Evolutionary conservation across 2,329 filamentous ascomycete species (phyloP).

Genomic region (Ophioceras dolichostomum): DNA sequence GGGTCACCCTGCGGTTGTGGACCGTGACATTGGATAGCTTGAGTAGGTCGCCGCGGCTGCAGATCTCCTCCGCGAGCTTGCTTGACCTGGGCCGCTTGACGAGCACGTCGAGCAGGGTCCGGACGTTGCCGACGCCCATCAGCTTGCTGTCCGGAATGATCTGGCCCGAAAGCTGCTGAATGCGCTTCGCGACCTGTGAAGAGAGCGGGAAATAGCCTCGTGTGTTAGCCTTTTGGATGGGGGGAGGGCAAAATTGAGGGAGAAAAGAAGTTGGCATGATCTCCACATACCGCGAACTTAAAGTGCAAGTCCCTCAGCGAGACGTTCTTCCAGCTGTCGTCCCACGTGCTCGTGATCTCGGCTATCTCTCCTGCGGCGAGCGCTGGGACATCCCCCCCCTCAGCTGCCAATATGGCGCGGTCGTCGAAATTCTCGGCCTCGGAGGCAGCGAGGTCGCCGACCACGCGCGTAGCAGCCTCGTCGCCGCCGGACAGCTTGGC

Average conservation of each 20-base stretch:
- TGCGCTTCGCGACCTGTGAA: constrained; percentile 64
- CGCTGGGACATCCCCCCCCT: not conserved
- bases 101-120: constrained; percentile 40
- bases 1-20: constrained; percentile 49
- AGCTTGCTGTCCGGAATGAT: constrained; percentile 62
- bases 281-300: constrained; percentile 60
- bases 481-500: constrained; percentile 19
- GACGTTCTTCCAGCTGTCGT: constrained; percentile 44
- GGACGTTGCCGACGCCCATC: constrained; percentile 37
- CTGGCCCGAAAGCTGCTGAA: constrained; percentile 70
- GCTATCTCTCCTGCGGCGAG: constrained; percentile 25
- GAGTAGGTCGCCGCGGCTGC: constrained; percentile 29
- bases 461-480: constrained; percentile 12
- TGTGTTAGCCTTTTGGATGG: not conserved
- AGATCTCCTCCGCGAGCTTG: constrained; percentile 52
- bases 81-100: constrained; percentile 39
- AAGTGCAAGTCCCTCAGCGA: constrained; percentile 43
- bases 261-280: not conserved
- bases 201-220: constrained; percentile 1
- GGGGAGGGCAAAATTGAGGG: not conserved
- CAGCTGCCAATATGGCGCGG: constrained; percentile 7
- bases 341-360: constrained; percentile 31
- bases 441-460: constrained; percentile 6
- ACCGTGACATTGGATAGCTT: constrained; percentile 60
- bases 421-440: constrained; percentile 10